Evolutionary conservation across 495 filamentous ascomycete species (phyloP).

Genomic region (Penicillium canariense): DNA sequence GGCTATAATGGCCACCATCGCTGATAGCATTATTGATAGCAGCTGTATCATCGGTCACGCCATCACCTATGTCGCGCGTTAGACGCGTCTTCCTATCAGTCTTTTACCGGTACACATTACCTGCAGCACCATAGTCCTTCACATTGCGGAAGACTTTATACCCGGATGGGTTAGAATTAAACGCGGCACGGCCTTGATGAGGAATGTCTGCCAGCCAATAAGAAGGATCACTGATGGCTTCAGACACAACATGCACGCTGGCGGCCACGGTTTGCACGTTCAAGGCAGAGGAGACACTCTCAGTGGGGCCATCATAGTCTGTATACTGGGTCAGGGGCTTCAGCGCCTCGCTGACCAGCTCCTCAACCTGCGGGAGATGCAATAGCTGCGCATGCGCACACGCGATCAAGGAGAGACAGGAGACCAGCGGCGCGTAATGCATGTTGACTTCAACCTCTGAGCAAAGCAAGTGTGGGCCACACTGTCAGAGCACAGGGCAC

Average conservation of each 20-base stretch:
- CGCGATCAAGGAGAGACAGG: conserved; percentile 16
- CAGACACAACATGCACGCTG: conserved; percentile 5
- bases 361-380: conserved; percentile 21
- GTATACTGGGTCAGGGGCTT: conserved; percentile 16
- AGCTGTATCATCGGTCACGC: conserved; percentile 62
- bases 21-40: conserved; percentile 63
- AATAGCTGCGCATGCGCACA: conserved; percentile 23
- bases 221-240: conserved; percentile 24
- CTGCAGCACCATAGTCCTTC: conserved; percentile 64
- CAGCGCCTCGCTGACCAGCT: conserved; percentile 21
- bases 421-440: conserved; percentile 14
- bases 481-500: neutral
- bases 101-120: conserved; percentile 24
- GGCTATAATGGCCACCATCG: conserved; percentile 51
- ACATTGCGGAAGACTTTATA: conserved; percentile 80
- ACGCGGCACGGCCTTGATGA: conserved; percentile 62
- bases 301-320: conserved; percentile 13
- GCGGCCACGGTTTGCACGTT: conserved; percentile 1
- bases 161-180: conserved; percentile 44
- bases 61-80: conserved; percentile 44
- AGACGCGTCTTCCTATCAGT: neutral
- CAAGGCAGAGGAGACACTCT: conserved; percentile 1
- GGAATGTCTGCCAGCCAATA: conserved; percentile 71
- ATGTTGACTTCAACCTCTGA: conserved; percentile 14
- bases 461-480: neutral